These are phyloP conservation scores for Alnus rubra DNA, from an alignment of 306 rosid genomes.

Conservation along the genomic window DNA sequence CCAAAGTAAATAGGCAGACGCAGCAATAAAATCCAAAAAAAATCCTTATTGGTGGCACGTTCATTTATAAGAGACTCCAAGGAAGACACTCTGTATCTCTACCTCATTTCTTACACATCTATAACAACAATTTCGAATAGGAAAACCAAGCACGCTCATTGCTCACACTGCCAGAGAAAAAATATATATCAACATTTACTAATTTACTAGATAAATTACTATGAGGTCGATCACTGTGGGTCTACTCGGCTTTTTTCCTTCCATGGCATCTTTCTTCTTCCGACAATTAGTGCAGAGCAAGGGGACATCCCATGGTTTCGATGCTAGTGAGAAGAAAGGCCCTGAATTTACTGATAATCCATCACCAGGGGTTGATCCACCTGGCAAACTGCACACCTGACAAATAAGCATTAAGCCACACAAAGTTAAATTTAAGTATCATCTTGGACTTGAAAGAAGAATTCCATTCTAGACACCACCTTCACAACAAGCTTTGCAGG, in stretches of 20 bases:
- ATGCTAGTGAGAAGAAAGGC: slow-evolving; percentile 74
- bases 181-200: slow-evolving; percentile 51
- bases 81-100: no score
- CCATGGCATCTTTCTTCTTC: slow-evolving; percentile 95
- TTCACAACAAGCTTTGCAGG: slow-evolving; percentile 97
- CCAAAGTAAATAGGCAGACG: no score
- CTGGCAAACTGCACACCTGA: slow-evolving; percentile 95
- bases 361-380: slow-evolving; percentile 81
- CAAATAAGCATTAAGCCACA: slow-evolving; percentile 28
- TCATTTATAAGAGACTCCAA: no score
- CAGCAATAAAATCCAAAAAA: no score
- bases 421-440: slow-evolving; percentile 22
- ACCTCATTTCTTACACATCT: no score
- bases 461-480: slow-evolving; percentile 45
- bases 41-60: no score
- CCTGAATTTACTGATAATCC: slow-evolving; percentile 74
- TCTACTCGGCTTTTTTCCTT: slow-evolving; percentile 76
- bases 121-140: no score
- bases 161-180: no score
- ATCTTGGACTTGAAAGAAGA: slow-evolving; percentile 14
- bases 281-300: slow-evolving; percentile 81
- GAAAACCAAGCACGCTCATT: slow-evolving; percentile 70
- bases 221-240: slow-evolving; percentile 58
- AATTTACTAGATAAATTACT: slow-evolving; percentile 52
- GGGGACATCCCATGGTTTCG: slow-evolving; percentile 94